Evolutionary conservation across 768 basidiomycete genomes (phyloP).

Genomic region (Lactarius psammicola): DNA sequence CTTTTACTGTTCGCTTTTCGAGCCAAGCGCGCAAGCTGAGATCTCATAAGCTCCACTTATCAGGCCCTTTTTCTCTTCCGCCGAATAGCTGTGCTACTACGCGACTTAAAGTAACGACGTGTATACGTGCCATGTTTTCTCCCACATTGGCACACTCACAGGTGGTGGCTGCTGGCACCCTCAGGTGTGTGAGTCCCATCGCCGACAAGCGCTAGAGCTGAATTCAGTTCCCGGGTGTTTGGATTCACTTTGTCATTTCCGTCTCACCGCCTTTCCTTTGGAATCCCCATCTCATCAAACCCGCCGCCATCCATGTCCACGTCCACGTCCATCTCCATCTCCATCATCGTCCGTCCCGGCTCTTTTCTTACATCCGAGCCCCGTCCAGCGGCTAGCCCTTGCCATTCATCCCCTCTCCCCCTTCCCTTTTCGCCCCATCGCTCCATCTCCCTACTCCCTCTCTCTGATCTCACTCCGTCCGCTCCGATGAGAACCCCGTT

Average conservation of each 20-base stretch:
- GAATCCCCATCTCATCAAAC: not conserved
- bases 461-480: conserved; percentile 19
- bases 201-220: not conserved
- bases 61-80: not conserved
- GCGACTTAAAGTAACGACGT: not conserved
- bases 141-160: not conserved
- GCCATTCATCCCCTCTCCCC: not conserved
- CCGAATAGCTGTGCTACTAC: not conserved
- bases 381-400: not conserved
- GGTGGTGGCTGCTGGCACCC: not conserved
- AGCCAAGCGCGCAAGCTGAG: not conserved
- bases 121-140: not conserved
- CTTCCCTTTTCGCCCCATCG: conserved; percentile 5
- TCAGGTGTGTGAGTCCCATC: not conserved
- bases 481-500: conserved; percentile 17
- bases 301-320: not conserved
- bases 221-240: not conserved
- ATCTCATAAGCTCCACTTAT: not conserved
- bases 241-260: conserved; percentile 18
- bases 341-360: conserved; percentile 12
- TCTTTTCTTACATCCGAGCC: conserved; percentile 4
- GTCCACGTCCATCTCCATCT: conserved; percentile 10
- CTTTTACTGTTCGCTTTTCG: not conserved
- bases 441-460: not conserved
- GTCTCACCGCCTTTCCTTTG: conserved; percentile 12